phyloP scores from a whole-genome alignment of 345 rosid genomes.

The Arabidopsis suecica region DNA sequence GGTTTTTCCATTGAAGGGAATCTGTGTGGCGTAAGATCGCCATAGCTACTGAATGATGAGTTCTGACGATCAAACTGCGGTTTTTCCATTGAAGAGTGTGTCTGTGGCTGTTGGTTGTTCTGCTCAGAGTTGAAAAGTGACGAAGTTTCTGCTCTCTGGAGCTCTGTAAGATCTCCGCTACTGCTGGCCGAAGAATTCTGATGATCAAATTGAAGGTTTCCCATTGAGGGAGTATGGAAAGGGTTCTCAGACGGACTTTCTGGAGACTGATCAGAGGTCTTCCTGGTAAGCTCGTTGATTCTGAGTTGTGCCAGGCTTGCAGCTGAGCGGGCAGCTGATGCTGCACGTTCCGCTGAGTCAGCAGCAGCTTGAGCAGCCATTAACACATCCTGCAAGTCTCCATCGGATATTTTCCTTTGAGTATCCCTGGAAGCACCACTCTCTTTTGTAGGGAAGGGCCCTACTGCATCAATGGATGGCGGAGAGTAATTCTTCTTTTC shows the following conservation, averaged over 20 bases:
- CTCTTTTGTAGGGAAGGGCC: constrained; percentile 27
- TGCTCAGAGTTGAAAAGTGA: constrained; percentile 38
- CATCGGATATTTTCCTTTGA: constrained; percentile 52
- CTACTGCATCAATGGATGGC: constrained; percentile 24
- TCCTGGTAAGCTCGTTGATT: constrained; percentile 70
- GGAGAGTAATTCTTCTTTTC: constrained; percentile 25
- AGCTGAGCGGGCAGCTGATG: constrained; percentile 90
- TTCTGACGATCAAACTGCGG: constrained; percentile 50
- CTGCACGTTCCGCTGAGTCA: constrained; percentile 88
- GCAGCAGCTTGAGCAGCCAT: constrained; percentile 94
- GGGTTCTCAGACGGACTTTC: constrained; percentile 64
- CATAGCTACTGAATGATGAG: constrained; percentile 66
- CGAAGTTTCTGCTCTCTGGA: constrained; percentile 44
- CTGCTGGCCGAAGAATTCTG: constrained; percentile 58
- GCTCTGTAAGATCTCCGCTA: constrained; percentile 46
- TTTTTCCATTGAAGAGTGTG: constrained; percentile 38
- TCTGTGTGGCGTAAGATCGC: constrained; percentile 34
- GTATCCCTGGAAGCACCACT: constrained; percentile 32
- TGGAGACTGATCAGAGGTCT: constrained; percentile 49
- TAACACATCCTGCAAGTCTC: constrained; percentile 82
- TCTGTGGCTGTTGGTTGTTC: constrained; percentile 44
- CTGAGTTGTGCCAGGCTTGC: constrained; percentile 91
- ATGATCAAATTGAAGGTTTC: constrained; percentile 33
- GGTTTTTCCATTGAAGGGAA: constrained; percentile 41
- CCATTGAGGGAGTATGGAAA: constrained; percentile 50